A percentile compares a stretch with the other conserved stretches of the same genome.
phyloP scores from a whole-genome alignment of 2,329 filamentous ascomycete genomes.

The Chaetomium olivaceum region DNA sequence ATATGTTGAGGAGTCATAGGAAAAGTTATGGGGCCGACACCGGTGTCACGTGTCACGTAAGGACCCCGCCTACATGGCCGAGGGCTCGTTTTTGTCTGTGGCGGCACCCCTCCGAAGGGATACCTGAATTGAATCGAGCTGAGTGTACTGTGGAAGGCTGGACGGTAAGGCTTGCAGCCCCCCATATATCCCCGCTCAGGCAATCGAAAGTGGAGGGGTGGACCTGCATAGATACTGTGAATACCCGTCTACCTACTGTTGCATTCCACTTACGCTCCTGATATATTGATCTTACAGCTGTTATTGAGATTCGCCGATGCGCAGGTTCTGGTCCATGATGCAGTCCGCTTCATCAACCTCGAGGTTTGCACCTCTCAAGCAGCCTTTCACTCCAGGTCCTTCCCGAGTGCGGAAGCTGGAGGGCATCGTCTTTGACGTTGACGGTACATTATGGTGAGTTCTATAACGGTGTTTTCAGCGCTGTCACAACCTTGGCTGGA shows the following conservation, averaged over 20 bases:
- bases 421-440: constrained; percentile 84
- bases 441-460: constrained; percentile 86
- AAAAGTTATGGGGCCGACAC: no score
- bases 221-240: background rate
- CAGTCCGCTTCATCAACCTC: constrained; percentile 34
- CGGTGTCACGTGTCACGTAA: no score
- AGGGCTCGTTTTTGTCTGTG: no score
- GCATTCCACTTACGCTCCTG: background rate
- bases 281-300: background rate
- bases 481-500: background rate
- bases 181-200: no score
- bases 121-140: no score
- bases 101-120: no score
- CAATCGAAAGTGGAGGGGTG: background rate
- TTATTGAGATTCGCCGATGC: constrained; percentile 19
- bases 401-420: constrained; percentile 49
- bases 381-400: constrained; percentile 37
- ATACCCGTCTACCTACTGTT: no score
- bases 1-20: background rate
- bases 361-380: constrained; percentile 58
- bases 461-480: background rate
- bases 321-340: constrained; percentile 47
- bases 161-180: no score
- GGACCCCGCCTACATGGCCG: no score
- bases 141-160: no score